These are phyloP conservation scores for Botryotinia narcissicola DNA, from an alignment of 2,329 filamentous ascomycete species.

Conservation along the genomic window DNA sequence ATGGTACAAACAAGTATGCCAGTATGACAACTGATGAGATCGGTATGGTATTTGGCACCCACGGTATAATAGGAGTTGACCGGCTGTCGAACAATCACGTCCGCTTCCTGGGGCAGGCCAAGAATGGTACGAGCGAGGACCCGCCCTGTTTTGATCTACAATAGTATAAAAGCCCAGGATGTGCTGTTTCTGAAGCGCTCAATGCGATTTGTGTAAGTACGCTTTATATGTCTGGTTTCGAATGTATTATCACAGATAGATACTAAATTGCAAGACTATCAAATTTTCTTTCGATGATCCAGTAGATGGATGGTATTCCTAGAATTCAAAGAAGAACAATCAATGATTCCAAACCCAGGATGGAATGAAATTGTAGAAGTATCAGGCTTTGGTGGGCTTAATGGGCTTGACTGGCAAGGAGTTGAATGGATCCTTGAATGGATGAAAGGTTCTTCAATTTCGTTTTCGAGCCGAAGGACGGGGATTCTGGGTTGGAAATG, in stretches of 20 bases:
- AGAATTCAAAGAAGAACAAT: background rate
- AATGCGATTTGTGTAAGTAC: slow-evolving; percentile 4
- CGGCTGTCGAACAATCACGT: slow-evolving; percentile 15
- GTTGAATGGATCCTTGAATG: background rate
- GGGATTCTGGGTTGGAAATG: slow-evolving; percentile 6
- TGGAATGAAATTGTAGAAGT: background rate
- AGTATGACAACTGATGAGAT: slow-evolving; percentile 4
- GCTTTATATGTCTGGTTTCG: background rate
- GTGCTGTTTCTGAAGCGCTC: slow-evolving; percentile 13
- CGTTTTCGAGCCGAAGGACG: slow-evolving; percentile 7
- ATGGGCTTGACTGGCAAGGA: background rate
- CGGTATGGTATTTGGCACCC: background rate
- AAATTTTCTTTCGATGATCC: background rate
- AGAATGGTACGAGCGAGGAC: slow-evolving; percentile 19
- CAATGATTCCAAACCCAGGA: slow-evolving; percentile 9
- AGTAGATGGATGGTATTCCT: background rate
- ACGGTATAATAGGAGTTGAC: slow-evolving; percentile 13
- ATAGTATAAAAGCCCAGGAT: slow-evolving; percentile 9
- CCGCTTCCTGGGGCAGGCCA: slow-evolving; percentile 15
- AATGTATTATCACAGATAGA: background rate
- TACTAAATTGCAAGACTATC: background rate
- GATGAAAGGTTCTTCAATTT: slow-evolving; percentile 3
- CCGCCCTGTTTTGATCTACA: slow-evolving; percentile 19
- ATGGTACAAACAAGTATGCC: slow-evolving; percentile 4
- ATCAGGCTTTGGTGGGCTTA: background rate